Evolutionary conservation across 805 yeast species (phyloP), one percentile per base, ranked within the genome.

Genomic region (Wickerhamiella allomyrinae): DNA sequence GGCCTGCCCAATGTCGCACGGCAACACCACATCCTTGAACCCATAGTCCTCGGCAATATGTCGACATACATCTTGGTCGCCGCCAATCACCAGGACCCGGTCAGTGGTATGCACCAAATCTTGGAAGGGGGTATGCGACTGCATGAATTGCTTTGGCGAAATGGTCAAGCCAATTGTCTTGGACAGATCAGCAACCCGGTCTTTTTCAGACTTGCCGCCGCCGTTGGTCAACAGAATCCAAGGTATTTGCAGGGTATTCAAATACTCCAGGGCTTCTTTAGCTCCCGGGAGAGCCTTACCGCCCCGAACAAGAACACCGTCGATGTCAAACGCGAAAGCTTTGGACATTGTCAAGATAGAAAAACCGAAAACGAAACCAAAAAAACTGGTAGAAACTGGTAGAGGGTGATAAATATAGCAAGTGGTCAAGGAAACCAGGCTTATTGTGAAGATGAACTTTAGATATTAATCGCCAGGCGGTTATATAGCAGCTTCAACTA

Each of bases 41-140:
- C 95, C 95, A 57, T 85, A 85, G 25, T 73, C 76, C 56, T 74
- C 74, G 20, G 95, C 95, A 42, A 85, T 87, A 48, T 78, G 70
- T 49, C 91, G 71, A 57, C 94, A 84, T 11, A 77, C 75, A 50
- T 84, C 85, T 35, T 91, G 86, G 20, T 81, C 76, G 50, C 95
- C 95, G 48, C 95, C 95, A 42, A 85, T 84, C 41, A 85, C 94
- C 36, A 85, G 65, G 4, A 85, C 94, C 44, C 79, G 80, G 44
- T 79, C 65, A 60, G 77, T 76, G 13, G 70, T 67, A 23, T 70
- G 71, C 11, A 77, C 81, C 55, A 84, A 67, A 54, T 82, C 93
- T 52, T 74, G 77, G 91, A 85, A 85, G 23, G 95, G 95, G 1
- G 95, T 85, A 60, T 85, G 94, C 46, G 94, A 94, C 61, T 85